Percentiles rank a stretch among this genome's conserved stretches.
These are phyloP conservation scores for Diplocarpon rosae DNA, from an alignment of 2,329 filamentous ascomycete genomes.

Conservation along the genomic window DNA sequence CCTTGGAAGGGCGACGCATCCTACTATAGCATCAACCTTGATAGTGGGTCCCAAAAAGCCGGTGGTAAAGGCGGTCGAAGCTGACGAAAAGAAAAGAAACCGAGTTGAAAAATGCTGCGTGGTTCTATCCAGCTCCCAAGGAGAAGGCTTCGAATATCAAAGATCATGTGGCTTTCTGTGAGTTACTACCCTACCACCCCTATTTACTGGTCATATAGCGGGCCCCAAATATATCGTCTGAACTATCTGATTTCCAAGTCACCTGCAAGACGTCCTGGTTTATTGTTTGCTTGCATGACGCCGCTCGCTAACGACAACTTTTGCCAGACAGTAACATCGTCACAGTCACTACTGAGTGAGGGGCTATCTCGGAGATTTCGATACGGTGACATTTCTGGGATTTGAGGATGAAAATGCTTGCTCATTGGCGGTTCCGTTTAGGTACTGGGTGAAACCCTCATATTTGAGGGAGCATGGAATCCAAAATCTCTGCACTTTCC, in stretches of 20 bases:
- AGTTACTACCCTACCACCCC: conserved; percentile 17
- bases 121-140: conserved; percentile 34
- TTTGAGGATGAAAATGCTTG: neutral
- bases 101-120: conserved; percentile 34
- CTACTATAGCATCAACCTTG: conserved; percentile 37
- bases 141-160: conserved; percentile 33
- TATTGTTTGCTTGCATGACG: neutral
- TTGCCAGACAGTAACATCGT: conserved; percentile 20
- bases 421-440: neutral
- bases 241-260: neutral
- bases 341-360: conserved; percentile 16
- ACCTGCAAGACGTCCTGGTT: neutral
- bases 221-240: neutral
- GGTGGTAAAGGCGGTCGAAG: neutral
- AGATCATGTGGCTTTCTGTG: conserved; percentile 36
- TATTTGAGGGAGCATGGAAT: no score
- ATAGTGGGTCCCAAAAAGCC: conserved; percentile 20
- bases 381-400: neutral
- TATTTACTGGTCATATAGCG: neutral
- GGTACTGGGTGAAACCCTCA: no score
- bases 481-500: no score
- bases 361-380: neutral
- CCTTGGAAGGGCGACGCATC: conserved; percentile 37
- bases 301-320: neutral
- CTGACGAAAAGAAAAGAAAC: conserved; percentile 21